phyloP scores from a whole-genome alignment of 164 flowering plant genomes.

The Vitis rupestris region DNA sequence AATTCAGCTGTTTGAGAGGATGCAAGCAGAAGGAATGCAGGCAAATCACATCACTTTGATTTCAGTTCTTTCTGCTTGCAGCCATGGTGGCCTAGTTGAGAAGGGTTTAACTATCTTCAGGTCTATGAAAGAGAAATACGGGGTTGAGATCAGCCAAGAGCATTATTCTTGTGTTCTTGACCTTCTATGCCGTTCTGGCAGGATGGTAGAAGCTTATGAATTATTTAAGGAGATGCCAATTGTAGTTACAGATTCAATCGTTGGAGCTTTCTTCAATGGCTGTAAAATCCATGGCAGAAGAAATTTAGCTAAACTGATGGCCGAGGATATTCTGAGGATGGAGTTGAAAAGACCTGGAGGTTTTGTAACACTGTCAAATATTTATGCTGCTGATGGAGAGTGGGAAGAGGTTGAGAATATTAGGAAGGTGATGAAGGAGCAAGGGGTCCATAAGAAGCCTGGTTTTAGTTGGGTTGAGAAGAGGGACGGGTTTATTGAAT shows the following conservation, averaged over 20 bases:
- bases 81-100: slow-evolving; percentile 62
- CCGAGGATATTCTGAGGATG: slow-evolving; percentile 28
- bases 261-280: slow-evolving; percentile 72
- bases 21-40: slow-evolving; percentile 42
- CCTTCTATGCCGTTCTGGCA: slow-evolving; percentile 66
- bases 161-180: slow-evolving; percentile 69
- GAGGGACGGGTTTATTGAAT: background rate
- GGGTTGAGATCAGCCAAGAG: slow-evolving; percentile 39
- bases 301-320: slow-evolving; percentile 57
- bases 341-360: slow-evolving; percentile 43
- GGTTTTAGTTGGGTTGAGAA: slow-evolving; percentile 27
- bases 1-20: slow-evolving; percentile 51
- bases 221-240: slow-evolving; percentile 40
- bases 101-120: slow-evolving; percentile 50
- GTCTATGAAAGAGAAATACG: slow-evolving; percentile 38
- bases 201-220: slow-evolving; percentile 57
- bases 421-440: slow-evolving; percentile 59
- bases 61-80: slow-evolving; percentile 65
- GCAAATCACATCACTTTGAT: slow-evolving; percentile 55
- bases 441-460: slow-evolving; percentile 40
- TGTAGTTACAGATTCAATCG: slow-evolving; percentile 45
- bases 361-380: slow-evolving; percentile 61
- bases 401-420: slow-evolving; percentile 63
- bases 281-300: slow-evolving; percentile 58
- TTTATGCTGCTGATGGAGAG: slow-evolving; percentile 60